Percentiles rank a stretch among this genome's conserved stretches.
Conservation (phyloP, 495 filamentous ascomycete species). For the Amorphotheca resinae region DNA sequence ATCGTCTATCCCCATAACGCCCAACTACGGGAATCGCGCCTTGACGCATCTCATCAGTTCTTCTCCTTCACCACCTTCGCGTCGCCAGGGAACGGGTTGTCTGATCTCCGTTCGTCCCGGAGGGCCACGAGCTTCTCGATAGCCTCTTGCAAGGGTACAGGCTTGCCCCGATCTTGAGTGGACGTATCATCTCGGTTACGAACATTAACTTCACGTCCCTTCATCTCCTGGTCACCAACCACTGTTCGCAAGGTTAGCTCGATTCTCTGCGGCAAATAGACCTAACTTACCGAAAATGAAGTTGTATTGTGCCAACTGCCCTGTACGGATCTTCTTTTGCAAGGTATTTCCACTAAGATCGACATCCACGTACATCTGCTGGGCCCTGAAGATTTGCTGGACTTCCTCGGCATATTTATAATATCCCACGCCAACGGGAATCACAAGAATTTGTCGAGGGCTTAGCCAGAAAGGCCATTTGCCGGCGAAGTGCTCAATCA, state of each 20-base stretch:
- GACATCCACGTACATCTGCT: constrained; percentile 69
- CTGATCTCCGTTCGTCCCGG: constrained; percentile 49
- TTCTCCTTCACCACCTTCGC: not conserved
- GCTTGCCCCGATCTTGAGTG: constrained; percentile 55
- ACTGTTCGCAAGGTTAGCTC: constrained; percentile 32
- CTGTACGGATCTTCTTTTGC: constrained; percentile 89
- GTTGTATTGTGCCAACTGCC: constrained; percentile 81
- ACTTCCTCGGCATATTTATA: constrained; percentile 84
- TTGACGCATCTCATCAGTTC: no score
- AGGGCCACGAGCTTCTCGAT: constrained; percentile 59
- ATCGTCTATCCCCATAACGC: no score
- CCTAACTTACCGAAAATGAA: constrained; percentile 61
- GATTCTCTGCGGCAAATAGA: not conserved
- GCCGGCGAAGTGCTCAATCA: constrained; percentile 89
- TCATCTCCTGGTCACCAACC: constrained; percentile 73
- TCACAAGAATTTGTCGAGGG: constrained; percentile 80
- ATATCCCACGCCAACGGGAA: constrained; percentile 77
- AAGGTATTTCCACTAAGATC: constrained; percentile 86
- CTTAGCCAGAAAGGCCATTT: constrained; percentile 99
- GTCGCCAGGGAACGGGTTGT: constrained; percentile 30
- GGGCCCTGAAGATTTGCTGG: constrained; percentile 33
- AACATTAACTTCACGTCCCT: constrained; percentile 69
- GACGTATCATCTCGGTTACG: constrained; percentile 79
- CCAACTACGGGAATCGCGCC: no score
- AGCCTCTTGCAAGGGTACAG: constrained; percentile 66